Evolutionary conservation across 176 grass and related monocot genomes (phyloP), one percentile per base, ranked within the genome.

Genomic region (Neostapfia colusana): DNA sequence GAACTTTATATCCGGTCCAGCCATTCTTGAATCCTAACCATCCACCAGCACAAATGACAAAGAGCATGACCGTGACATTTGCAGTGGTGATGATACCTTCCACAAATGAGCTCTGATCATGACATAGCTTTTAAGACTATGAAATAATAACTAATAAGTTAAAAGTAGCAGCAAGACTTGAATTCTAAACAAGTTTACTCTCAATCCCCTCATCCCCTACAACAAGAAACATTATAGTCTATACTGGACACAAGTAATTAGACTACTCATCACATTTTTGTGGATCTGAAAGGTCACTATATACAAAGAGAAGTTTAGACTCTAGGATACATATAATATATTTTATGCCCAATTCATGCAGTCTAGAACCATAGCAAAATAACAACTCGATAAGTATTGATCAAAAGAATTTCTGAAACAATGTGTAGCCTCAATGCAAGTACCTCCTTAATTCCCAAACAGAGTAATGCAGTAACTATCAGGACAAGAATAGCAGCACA

Each of bases 401-500:
- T 9, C 0, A 1, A 27, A 75, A 7, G 17, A 54, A 75, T 2
- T 46, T 53, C 20, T 20, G 15, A 77, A 8, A 24, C 43, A 64
- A 50, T 13, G 23, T 51, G 43, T n/a, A 38, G 60, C 11, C 8
- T 65, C 44, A 38, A 20, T 64, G 43, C 27, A 35, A 64, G 44
- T 87, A 93, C 95, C 91, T 97, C 95, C 65, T 92, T 93, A 63
- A 97, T 97, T 76, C 95, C 95, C 1, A 93, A 35, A 75, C 89
- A 93, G 49, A 97, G 82, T 41, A 97, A 79, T 65, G 85, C 89
- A 46, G 95, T 97, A 45, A 97, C 89, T 63, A 84, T 50, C 28
- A 93, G 50, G 53, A 97, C 91, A 76, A 97, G 95, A 91, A 97
- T 82, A 75, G 95, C 89, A 75, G 91, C 91, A 86, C 95, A 97